Conservation (phyloP, 805 yeast genomes). For the Saturnispora sanitii region DNA sequence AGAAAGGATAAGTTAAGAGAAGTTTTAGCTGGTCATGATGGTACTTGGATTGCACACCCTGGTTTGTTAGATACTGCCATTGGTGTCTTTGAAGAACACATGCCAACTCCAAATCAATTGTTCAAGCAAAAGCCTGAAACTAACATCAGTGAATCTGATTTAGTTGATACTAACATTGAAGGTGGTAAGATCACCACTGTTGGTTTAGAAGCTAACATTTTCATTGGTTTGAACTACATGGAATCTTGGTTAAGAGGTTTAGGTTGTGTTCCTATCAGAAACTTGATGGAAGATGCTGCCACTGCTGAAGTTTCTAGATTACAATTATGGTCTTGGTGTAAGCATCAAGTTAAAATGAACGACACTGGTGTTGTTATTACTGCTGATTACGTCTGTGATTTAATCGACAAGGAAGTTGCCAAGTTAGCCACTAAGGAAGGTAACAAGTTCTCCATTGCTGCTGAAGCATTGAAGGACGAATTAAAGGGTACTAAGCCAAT, state of each 20-base stretch:
- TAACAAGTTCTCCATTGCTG: constrained; percentile 62
- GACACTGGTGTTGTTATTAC: constrained; percentile 52
- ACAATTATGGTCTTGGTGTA: constrained; percentile 77
- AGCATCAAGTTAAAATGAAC: constrained; percentile 50
- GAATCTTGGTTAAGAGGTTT: constrained; percentile 80
- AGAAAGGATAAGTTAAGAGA: constrained; percentile 69
- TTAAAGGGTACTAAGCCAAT: constrained; percentile 55
- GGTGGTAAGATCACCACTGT: constrained; percentile 55
- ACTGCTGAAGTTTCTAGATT: constrained; percentile 82
- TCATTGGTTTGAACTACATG: constrained; percentile 70
- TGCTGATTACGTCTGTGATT: constrained; percentile 44
- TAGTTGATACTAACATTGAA: constrained; percentile 54
- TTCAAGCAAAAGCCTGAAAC: constrained; percentile 33
- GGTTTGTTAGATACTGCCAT: constrained; percentile 68
- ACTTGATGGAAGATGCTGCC: constrained; percentile 85
- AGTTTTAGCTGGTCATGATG: constrained; percentile 73
- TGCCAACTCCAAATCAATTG: constrained; percentile 80
- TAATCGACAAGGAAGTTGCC: constrained; percentile 54
- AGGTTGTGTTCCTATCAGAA: constrained; percentile 81
- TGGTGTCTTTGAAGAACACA: constrained; percentile 59
- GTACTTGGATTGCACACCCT: constrained; percentile 87
- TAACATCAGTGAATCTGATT: constrained; percentile 42
- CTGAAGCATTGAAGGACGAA: constrained; percentile 62
- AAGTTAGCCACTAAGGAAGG: constrained; percentile 44
- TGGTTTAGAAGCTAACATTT: constrained; percentile 63